phyloP scores from a whole-genome alignment of 495 filamentous ascomycete species.

The Podospora australis region DNA sequence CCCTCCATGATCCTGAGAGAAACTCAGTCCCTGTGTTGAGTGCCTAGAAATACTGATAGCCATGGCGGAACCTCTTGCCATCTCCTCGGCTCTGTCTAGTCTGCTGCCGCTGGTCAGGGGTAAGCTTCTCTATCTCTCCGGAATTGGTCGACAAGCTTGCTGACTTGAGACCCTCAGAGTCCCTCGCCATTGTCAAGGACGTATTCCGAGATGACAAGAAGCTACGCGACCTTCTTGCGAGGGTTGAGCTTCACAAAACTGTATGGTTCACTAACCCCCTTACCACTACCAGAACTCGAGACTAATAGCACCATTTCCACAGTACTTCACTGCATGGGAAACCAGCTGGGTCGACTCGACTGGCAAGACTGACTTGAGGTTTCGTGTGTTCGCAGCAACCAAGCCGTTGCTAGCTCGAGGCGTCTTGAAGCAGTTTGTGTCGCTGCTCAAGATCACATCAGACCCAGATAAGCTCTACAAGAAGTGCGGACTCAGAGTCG shows the following conservation, averaged over 20 bases:
- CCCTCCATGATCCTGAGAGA: background rate
- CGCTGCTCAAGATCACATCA: conserved; percentile 1
- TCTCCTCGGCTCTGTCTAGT: background rate
- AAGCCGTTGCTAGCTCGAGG: conserved; percentile 1
- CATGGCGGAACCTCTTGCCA: conserved; percentile 2
- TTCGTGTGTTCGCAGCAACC: background rate
- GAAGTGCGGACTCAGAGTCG: background rate
- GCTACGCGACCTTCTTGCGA: background rate
- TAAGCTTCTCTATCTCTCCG: background rate
- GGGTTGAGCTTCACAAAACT: conserved; percentile 1
- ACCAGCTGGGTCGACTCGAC: background rate
- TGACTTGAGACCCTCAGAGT: background rate
- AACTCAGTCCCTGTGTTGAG: background rate
- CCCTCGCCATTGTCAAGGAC: background rate
- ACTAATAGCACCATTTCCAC: background rate
- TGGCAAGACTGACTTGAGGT: background rate
- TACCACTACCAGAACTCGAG: background rate
- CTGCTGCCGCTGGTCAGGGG: conserved; percentile 3
- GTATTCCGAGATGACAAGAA: conserved; percentile 1
- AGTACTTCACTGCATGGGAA: conserved; percentile 5
- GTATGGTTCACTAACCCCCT: background rate
- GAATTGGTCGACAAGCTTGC: background rate
- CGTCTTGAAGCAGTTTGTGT: conserved; percentile 3
- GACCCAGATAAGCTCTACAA: conserved; percentile 5
- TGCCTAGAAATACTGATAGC: background rate